Base-by-base conservation (phyloP, 371 early-diverging fungal genomes). In the Thermomucor indicae-seudaticae region DNA sequence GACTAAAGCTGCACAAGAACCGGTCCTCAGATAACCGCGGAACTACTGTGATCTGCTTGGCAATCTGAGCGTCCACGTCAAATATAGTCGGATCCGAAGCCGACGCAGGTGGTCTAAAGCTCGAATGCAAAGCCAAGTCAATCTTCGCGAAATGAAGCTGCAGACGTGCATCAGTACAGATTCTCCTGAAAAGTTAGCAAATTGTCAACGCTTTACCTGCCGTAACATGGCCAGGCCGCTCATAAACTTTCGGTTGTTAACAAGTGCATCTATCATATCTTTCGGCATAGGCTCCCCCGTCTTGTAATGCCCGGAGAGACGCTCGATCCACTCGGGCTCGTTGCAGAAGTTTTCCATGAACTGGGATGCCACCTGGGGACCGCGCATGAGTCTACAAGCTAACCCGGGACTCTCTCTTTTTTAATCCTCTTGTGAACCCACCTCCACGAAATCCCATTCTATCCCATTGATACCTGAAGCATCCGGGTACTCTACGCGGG, bases 321-420 rank as follows among this genome's bases (percentile, higher is more conserved):
- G 67, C 16, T 67, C 49, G 19, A 85, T 55, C 83, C 83, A 82
- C 31, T 70, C 72, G 4, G 75, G 71, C 35, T 85, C 85, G 41
- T 70, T 77, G 14, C 78, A 74, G 61, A 83, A 85, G 72, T 85
- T 85, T 50, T 85, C 85, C 85, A 85, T 85, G 31, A 85, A 85
- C 53, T 85, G 85, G 0, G 82, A 81, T 1, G 85, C 85, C 1
- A 85, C 83, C 64, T 79, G 60, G n/a, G 25, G n/a, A n/a, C n/a
- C n/a, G n/a, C n/a, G n/a, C n/a, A n/a, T n/a, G n/a, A n/a, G n/a
- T n/a, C n/a, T n/a, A n/a, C n/a, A n/a, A n/a, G n/a, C n/a, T n/a
- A n/a, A n/a, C n/a, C n/a, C n/a, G n/a, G n/a, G n/a, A n/a, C n/a
- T n/a, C n/a, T n/a, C n/a, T n/a, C n/a, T n/a, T n/a, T n/a, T n/a